These are phyloP conservation scores for Gentiana dahurica DNA, from an alignment of 257 asterid species.

Conservation along the genomic window DNA sequence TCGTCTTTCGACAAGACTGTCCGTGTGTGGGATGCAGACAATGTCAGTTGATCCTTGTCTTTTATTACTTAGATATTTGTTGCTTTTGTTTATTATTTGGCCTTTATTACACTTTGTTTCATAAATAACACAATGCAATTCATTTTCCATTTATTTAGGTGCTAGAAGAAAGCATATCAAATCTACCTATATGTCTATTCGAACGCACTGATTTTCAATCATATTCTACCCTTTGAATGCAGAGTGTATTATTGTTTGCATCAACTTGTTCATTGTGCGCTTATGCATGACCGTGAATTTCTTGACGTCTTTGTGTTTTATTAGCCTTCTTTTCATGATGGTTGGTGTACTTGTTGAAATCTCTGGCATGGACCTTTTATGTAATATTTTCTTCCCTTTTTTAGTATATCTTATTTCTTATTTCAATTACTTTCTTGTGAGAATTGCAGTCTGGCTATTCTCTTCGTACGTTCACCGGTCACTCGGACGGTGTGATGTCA, in stretches of 20 bases:
- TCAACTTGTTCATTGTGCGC: too few relatives aligned
- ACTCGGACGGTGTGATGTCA: conserved; percentile 59
- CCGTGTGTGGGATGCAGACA: conserved; percentile 91
- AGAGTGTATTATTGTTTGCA: neutral
- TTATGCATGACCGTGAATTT: too few relatives aligned
- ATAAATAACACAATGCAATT: neutral
- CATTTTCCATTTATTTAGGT: neutral
- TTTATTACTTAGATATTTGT: neutral
- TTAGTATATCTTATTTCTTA: too few relatives aligned
- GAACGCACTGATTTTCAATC: neutral
- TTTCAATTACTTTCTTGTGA: too few relatives aligned
- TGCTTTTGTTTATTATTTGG: neutral
- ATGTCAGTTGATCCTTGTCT: conserved; percentile 33
- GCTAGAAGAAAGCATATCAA: neutral
- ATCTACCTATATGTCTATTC: too few relatives aligned
- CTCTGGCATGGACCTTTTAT: too few relatives aligned
- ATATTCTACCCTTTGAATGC: neutral
- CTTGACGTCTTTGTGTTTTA: too few relatives aligned
- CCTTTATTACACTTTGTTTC: neutral
- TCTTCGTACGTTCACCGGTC: conserved; percentile 61
- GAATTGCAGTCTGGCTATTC: conserved; percentile 27
- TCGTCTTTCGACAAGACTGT: conserved; percentile 90
- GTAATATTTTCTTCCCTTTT: too few relatives aligned
- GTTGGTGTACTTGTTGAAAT: too few relatives aligned
- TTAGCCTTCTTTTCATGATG: too few relatives aligned